A percentile compares a stretch with the other conserved stretches of the same genome.
phyloP scores from a whole-genome alignment of 805 yeast genomes.

The Monosporozyma servazzii region DNA sequence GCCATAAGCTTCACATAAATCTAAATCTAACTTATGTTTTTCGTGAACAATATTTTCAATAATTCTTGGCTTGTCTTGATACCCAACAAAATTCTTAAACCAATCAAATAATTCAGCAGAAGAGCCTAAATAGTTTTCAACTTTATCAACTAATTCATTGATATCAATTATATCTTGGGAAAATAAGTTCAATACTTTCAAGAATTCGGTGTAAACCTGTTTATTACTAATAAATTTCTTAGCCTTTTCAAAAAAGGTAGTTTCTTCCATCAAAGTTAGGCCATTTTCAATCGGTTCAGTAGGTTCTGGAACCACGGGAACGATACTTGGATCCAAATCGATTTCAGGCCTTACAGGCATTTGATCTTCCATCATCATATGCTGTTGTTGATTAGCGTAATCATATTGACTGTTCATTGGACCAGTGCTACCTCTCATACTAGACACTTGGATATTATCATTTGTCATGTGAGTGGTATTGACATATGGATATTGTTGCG shows the following conservation, averaged over 20 bases:
- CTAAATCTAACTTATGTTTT: slow-evolving; percentile 83
- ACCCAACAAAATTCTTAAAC: slow-evolving; percentile 90
- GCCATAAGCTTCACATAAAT: slow-evolving; percentile 88
- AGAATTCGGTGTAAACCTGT: slow-evolving; percentile 83
- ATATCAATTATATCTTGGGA: slow-evolving; percentile 88
- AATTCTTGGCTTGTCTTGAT: slow-evolving; percentile 70
- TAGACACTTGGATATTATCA: slow-evolving; percentile 30
- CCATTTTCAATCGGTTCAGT: slow-evolving; percentile 46
- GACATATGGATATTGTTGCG: slow-evolving; percentile 5
- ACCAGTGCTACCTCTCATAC: slow-evolving; percentile 11
- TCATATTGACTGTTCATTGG: slow-evolving; percentile 8
- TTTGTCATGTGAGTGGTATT: slow-evolving; percentile 15
- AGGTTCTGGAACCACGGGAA: slow-evolving; percentile 84
- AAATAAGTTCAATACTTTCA: slow-evolving; percentile 77
- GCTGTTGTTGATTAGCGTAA: slow-evolving; percentile 14
- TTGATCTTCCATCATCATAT: slow-evolving; percentile 10
- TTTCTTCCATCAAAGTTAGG: slow-evolving; percentile 70
- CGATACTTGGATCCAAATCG: slow-evolving; percentile 54
- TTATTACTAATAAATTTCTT: slow-evolving; percentile 82
- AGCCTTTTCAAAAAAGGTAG: slow-evolving; percentile 83
- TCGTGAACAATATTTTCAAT: slow-evolving; percentile 82
- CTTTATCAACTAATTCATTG: slow-evolving; percentile 70
- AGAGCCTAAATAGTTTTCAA: slow-evolving; percentile 75
- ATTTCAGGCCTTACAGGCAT: slow-evolving; percentile 31
- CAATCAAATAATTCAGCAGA: slow-evolving; percentile 73